phyloP scores from a whole-genome alignment of 208 protist species.

The Acanthamoeba divionensis region DNA sequence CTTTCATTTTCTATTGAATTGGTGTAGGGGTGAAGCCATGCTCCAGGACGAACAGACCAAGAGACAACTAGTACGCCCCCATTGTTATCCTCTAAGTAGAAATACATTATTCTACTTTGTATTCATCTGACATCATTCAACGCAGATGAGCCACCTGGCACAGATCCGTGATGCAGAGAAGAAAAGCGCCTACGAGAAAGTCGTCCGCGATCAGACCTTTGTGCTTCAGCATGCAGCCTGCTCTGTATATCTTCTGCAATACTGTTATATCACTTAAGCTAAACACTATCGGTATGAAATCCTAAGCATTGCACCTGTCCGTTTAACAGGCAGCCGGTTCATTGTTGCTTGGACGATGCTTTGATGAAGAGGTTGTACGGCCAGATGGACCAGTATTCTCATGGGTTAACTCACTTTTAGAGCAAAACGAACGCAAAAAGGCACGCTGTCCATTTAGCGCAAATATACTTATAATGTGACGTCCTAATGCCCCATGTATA shows the following conservation, averaged over 20 bases:
- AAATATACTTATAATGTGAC: background rate
- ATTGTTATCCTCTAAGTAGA: background rate
- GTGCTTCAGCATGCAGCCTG: conserved; percentile 14
- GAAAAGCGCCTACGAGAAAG: conserved; percentile 10
- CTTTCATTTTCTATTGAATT: conserved; percentile 39
- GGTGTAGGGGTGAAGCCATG: conserved; percentile 31
- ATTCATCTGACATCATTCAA: too few relatives aligned
- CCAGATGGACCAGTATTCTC: conserved; percentile 18
- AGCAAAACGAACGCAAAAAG: conserved; percentile 31
- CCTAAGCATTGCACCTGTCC: too few relatives aligned
- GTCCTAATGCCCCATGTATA: background rate
- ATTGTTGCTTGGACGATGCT: background rate
- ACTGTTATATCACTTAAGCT: background rate
- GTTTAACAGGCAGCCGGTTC: background rate
- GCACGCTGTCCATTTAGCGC: background rate
- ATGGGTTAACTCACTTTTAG: conserved; percentile 11
- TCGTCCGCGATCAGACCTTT: conserved; percentile 28
- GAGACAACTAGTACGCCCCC: background rate
- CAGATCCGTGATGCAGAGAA: background rate
- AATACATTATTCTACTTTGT: background rate
- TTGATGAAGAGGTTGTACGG: conserved; percentile 13
- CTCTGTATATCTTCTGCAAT: background rate
- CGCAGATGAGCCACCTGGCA: background rate
- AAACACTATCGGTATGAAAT: too few relatives aligned
- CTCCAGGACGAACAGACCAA: conserved; percentile 40